phyloP scores from a whole-genome alignment of 306 rosid genomes.

The Corylus heterophylla region DNA sequence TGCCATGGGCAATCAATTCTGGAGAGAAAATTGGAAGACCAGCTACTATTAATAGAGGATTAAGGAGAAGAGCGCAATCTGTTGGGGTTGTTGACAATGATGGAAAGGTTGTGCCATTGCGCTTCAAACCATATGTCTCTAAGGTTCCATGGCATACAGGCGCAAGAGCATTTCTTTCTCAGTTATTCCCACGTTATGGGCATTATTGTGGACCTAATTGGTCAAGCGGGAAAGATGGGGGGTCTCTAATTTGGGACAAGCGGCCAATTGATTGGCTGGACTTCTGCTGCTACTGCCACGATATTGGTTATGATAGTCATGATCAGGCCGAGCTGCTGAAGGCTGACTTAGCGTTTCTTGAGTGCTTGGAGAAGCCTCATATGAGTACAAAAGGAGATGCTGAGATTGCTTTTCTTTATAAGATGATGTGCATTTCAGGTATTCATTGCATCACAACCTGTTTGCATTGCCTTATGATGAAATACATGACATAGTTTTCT shows the following conservation, averaged over 20 bases:
- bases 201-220: conserved; percentile 97
- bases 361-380: conserved; percentile 80
- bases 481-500: background rate
- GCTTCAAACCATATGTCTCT: conserved; percentile 81
- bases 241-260: conserved; percentile 81
- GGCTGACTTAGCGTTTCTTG: conserved; percentile 90
- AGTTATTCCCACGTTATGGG: conserved; percentile 85
- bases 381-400: conserved; percentile 80
- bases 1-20: conserved; percentile 49
- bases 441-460: conserved; percentile 19
- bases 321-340: conserved; percentile 69
- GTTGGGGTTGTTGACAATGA: conserved; percentile 26
- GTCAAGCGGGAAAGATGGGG: conserved; percentile 87
- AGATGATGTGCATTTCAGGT: conserved; percentile 88
- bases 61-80: conserved; percentile 55
- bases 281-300: conserved; percentile 96
- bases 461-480: background rate
- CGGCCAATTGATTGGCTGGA: conserved; percentile 98
- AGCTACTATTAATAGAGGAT: conserved; percentile 62
- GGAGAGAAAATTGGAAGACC: conserved; percentile 41
- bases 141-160: conserved; percentile 99
- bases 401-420: conserved; percentile 57
- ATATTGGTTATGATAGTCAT: conserved; percentile 91
- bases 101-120: conserved; percentile 33
- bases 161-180: conserved; percentile 75